Evolutionary conservation across 2,329 filamentous ascomycete genomes (phyloP).

Genomic region (Myriangium duriaei): DNA sequence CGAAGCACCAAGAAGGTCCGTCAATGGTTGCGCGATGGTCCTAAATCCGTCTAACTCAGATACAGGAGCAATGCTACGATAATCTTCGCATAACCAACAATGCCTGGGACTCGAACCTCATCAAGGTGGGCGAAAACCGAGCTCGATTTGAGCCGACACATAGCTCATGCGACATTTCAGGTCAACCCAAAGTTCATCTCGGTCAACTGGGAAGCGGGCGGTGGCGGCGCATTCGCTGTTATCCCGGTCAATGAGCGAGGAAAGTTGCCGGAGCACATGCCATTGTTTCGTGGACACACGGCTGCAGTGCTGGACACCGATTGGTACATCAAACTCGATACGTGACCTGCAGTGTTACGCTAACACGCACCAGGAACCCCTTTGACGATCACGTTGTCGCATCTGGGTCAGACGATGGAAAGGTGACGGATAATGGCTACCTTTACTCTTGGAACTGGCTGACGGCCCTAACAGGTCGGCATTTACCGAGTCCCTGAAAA

Average conservation of each 20-base stretch:
- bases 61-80: constrained; percentile 87
- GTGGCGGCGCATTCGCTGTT: constrained; percentile 92
- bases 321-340: constrained; percentile 48
- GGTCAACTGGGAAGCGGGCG: constrained; percentile 96
- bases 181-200: constrained; percentile 91
- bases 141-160: not conserved
- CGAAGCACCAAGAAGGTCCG: constrained; percentile 74
- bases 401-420: constrained; percentile 91
- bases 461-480: constrained; percentile 47
- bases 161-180: constrained; percentile 34
- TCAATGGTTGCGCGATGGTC: not conserved
- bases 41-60: constrained; percentile 2
- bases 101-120: constrained; percentile 97
- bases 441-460: not conserved
- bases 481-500: constrained; percentile 87
- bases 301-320: constrained; percentile 93
- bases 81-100: constrained; percentile 95
- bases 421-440: constrained; percentile 35
- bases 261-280: constrained; percentile 82
- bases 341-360: not conserved
- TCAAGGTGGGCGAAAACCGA: constrained; percentile 59
- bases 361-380: constrained; percentile 56
- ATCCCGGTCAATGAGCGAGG: constrained; percentile 83
- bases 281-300: constrained; percentile 91
- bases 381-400: constrained; percentile 91